Percentiles rank a stretch among this genome's conserved stretches.
Conservation (phyloP, 2,329 filamentous ascomycete genomes). For the Fusarium denticulatum region DNA sequence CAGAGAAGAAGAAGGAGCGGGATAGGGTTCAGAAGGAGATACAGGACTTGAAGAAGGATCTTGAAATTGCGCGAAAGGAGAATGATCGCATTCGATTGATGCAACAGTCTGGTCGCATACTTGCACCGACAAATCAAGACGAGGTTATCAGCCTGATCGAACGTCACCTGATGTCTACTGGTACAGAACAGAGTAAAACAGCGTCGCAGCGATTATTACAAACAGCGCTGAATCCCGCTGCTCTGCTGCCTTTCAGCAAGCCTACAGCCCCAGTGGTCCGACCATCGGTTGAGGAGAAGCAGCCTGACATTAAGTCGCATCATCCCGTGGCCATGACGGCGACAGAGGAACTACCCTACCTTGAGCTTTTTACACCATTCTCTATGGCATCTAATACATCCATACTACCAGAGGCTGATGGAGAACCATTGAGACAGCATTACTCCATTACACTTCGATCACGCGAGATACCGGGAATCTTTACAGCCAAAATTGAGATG, state of each 20-base stretch:
- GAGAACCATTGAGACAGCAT: conserved; percentile 57
- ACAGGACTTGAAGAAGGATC: conserved; percentile 64
- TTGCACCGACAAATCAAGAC: conserved; percentile 49
- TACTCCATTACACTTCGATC: conserved; percentile 65
- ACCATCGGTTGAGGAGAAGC: conserved; percentile 41
- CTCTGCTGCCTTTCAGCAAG: conserved; percentile 62
- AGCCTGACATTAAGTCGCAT: conserved; percentile 66
- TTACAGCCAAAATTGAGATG: conserved; percentile 67
- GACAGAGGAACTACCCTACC: conserved; percentile 72
- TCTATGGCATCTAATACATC: conserved; percentile 66
- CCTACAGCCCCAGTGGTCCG: conserved; percentile 42
- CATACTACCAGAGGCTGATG: conserved; percentile 51
- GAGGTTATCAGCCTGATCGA: conserved; percentile 54
- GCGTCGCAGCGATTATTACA: conserved; percentile 57
- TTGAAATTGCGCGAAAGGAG: conserved; percentile 66
- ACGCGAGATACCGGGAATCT: conserved; percentile 59
- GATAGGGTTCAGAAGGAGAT: conserved; percentile 67
- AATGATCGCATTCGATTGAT: conserved; percentile 62
- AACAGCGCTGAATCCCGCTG: conserved; percentile 61
- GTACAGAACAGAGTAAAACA: conserved; percentile 41
- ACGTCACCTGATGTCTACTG: conserved; percentile 52
- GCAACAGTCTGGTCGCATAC: conserved; percentile 52
- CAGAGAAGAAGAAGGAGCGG: conserved; percentile 61
- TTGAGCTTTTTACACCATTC: conserved; percentile 77
- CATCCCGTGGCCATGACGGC: conserved; percentile 70